Conservation (phyloP, 257 asterid genomes). For the Solanum peruvianum region DNA sequence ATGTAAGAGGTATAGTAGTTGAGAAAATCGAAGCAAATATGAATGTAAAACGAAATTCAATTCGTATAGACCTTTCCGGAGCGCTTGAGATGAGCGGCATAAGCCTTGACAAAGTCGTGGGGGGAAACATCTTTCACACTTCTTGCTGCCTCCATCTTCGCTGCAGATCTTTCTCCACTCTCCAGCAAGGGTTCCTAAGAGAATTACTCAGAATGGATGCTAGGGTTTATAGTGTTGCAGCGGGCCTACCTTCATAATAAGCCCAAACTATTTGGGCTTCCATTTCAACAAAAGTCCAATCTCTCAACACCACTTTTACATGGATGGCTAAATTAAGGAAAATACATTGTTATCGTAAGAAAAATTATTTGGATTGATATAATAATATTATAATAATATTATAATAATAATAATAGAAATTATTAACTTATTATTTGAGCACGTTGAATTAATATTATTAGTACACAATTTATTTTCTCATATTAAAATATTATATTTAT, state of each 20-base stretch:
- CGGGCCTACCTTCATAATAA: background rate
- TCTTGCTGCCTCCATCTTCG: constrained; percentile 58
- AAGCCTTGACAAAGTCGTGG: constrained; percentile 72
- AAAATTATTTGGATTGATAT: too few species aligned
- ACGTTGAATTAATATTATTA: too few species aligned
- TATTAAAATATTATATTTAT: too few species aligned
- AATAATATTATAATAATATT: too few species aligned
- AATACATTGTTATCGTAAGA: background rate
- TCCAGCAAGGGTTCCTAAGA: background rate
- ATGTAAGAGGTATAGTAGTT: background rate
- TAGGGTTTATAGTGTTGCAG: background rate
- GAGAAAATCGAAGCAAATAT: background rate
- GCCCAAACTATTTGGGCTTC: background rate
- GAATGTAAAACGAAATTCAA: too few species aligned
- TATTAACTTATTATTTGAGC: too few species aligned
- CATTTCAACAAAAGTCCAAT: background rate
- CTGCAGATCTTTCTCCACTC: background rate
- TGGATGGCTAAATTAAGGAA: background rate
- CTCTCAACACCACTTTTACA: background rate
- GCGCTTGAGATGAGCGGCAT: constrained; percentile 84
- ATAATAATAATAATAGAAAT: too few species aligned
- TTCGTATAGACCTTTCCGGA: constrained; percentile 65
- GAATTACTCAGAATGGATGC: background rate
- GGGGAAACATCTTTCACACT: constrained; percentile 84
- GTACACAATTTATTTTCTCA: too few species aligned